Base-by-base conservation (phyloP, 2,329 filamentous ascomycete species). In the Aspergillus pseudotamarii region DNA sequence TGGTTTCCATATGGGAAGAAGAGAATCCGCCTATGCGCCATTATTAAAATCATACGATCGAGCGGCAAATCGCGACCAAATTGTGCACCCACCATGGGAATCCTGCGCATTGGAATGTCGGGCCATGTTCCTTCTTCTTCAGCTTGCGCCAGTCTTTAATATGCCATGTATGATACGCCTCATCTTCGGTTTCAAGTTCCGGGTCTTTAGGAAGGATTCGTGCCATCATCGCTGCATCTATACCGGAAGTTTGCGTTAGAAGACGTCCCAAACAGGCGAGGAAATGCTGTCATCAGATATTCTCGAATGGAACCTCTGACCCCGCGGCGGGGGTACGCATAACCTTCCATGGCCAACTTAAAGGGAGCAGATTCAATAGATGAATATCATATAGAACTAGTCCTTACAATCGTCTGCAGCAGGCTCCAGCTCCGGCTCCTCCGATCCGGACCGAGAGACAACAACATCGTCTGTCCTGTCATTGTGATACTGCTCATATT, bases 1-100 rank as follows among this genome's bases (percentile, higher is more conserved):
- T 96, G 94, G 77, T 99, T 99, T 58, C 95, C 95, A 67, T 89
- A 93, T 0, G 95, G 94, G 74, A 99, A 99, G 76, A 99, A 93
- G 16, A 99, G 86, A 71, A 98, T 90, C 72, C 94, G 91, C 95
- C 91, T 94, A 69, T 57, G 48, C 50, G 55, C 36, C n/a, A 32
- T 36, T 57, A 64, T 79, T 68, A 80, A 68, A 63, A 54, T 11
- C 38, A 45, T 53, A 50, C 28, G 46, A 23, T 23, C 10, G 12
- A 57, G 11, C 16, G 53, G n/a, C 41, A 53, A 57, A 45, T 16
- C 19, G 46, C 30, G 16, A 41, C 11, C 21, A 45, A 16, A 26
- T 14, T n/a, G 64, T 67, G 64, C 34, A 80, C 86, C 74, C 78
- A 93, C 91, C 95, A 99, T 76, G 94, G 95, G 75, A 88, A 90